Percentiles rank a stretch among this genome's conserved stretches.
These are phyloP conservation scores for Hyaloscypha finlandica DNA, from an alignment of 495 filamentous ascomycete genomes.

Conservation along the genomic window DNA sequence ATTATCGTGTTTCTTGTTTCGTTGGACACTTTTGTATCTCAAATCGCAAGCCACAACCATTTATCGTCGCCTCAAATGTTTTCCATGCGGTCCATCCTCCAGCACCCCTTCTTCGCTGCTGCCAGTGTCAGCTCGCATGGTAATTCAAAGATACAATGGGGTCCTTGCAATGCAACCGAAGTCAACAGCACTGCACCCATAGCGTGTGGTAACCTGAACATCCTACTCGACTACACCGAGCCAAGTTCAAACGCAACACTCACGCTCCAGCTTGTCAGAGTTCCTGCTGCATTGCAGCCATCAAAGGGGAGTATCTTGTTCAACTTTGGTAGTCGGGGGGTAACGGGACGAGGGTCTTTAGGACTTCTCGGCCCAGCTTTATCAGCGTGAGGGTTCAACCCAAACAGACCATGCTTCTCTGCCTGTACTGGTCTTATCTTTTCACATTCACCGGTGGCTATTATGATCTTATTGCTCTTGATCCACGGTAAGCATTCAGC, in stretches of 20 bases:
- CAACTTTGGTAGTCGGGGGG: constrained; percentile 49
- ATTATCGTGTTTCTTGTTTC: too few species aligned
- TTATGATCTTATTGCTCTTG: constrained; percentile 44
- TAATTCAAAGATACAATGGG: neutral
- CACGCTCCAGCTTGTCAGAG: constrained; percentile 38
- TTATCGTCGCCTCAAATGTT: neutral
- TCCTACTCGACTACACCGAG: constrained; percentile 47
- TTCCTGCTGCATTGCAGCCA: constrained; percentile 35
- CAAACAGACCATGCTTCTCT: constrained; percentile 3
- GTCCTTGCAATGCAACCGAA: neutral
- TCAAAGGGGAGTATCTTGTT: constrained; percentile 45
- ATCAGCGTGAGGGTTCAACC: constrained; percentile 18
- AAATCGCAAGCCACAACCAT: too few species aligned
- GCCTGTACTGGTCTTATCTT: neutral
- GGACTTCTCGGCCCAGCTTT: constrained; percentile 21
- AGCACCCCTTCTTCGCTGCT: neutral
- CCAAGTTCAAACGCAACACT: constrained; percentile 36
- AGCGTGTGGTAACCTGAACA: constrained; percentile 40
- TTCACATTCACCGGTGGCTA: constrained; percentile 37
- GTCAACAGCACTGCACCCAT: constrained; percentile 23
- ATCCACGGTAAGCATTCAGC: constrained; percentile 36
- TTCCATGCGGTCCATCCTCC: neutral
- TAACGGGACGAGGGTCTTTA: constrained; percentile 28
- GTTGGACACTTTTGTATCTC: too few species aligned
- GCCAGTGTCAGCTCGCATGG: neutral